Percentiles rank a stretch among this genome's conserved stretches.
phyloP scores from a whole-genome alignment of 345 rosid genomes.

The Noccaea bulbosa region DNA sequence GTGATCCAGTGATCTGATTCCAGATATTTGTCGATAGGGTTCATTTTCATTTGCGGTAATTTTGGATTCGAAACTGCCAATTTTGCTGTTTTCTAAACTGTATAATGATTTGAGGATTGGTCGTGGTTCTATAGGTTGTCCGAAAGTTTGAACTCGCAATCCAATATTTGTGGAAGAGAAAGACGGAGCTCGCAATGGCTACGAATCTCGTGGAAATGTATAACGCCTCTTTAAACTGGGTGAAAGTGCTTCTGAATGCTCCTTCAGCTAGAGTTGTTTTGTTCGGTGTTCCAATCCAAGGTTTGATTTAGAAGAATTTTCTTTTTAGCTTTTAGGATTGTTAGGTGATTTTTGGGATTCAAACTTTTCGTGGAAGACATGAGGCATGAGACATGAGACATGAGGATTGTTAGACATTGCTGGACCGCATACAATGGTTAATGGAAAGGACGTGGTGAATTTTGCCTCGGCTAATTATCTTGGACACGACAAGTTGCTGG shows the following conservation, averaged over 20 bases:
- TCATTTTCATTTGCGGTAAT: too few relatives aligned
- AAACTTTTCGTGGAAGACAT: slow-evolving; percentile 68
- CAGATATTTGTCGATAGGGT: too few relatives aligned
- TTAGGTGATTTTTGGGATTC: too few relatives aligned
- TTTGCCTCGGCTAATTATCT: slow-evolving; percentile 98
- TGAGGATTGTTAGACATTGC: too few relatives aligned
- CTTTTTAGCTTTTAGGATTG: too few relatives aligned
- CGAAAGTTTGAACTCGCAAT: too few relatives aligned
- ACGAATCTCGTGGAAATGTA: slow-evolving; percentile 51
- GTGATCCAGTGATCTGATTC: too few relatives aligned
- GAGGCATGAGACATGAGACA: slow-evolving; percentile 69
- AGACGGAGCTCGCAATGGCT: slow-evolving; percentile 44
- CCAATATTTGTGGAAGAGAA: too few relatives aligned
- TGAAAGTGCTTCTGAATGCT: slow-evolving; percentile 62
- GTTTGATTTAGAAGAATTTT: slow-evolving; percentile 33
- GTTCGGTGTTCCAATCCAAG: slow-evolving; percentile 81
- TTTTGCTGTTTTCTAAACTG: too few relatives aligned
- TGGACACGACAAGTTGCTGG: slow-evolving; percentile 84
- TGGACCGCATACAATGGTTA: slow-evolving; percentile 74
- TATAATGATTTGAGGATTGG: too few relatives aligned
- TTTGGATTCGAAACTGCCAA: too few relatives aligned
- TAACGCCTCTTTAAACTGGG: slow-evolving; percentile 59
- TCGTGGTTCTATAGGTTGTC: too few relatives aligned
- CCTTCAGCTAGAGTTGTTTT: slow-evolving; percentile 80
- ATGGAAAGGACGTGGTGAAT: slow-evolving; percentile 91